Conservation (phyloP, 2,329 filamentous ascomycete genomes). For the Alternaria solani region DNA sequence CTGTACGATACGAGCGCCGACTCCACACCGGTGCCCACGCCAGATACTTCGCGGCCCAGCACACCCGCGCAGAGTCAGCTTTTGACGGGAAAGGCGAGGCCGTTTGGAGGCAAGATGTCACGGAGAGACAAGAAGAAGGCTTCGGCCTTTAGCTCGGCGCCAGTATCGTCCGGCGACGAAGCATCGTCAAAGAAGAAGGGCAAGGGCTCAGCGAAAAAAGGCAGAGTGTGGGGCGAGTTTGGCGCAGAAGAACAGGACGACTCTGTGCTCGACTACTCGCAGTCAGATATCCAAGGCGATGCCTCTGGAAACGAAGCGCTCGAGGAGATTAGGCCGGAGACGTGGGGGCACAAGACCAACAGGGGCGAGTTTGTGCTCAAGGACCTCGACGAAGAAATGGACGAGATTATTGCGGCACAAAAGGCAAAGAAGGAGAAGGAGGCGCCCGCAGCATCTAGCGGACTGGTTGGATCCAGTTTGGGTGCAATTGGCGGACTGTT, state of each 20-base stretch:
- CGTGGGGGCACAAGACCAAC: conserved; percentile 84
- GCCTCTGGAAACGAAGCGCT: conserved; percentile 65
- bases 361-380: conserved; percentile 95
- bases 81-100: conserved; percentile 76
- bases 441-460: conserved; percentile 50
- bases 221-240: conserved; percentile 90
- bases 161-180: conserved; percentile 86
- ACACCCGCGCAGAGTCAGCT: conserved; percentile 75
- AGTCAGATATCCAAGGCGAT: conserved; percentile 61
- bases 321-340: conserved; percentile 77
- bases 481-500: conserved; percentile 88
- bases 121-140: conserved; percentile 78
- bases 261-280: conserved; percentile 89
- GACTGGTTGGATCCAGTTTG: conserved; percentile 79
- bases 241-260: conserved; percentile 85
- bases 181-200: conserved; percentile 63
- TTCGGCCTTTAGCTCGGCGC: conserved; percentile 61
- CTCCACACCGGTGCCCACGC: conserved; percentile 73
- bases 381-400: conserved; percentile 91
- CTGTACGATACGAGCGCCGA: conserved; percentile 66
- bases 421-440: conserved; percentile 62
- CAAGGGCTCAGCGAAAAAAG: conserved; percentile 76
- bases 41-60: conserved; percentile 78
- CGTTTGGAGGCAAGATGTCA: conserved; percentile 75
- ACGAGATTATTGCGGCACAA: conserved; percentile 85